Conservation (phyloP, 768 basidiomycete genomes). For the Rossbeevera mucosa region DNA sequence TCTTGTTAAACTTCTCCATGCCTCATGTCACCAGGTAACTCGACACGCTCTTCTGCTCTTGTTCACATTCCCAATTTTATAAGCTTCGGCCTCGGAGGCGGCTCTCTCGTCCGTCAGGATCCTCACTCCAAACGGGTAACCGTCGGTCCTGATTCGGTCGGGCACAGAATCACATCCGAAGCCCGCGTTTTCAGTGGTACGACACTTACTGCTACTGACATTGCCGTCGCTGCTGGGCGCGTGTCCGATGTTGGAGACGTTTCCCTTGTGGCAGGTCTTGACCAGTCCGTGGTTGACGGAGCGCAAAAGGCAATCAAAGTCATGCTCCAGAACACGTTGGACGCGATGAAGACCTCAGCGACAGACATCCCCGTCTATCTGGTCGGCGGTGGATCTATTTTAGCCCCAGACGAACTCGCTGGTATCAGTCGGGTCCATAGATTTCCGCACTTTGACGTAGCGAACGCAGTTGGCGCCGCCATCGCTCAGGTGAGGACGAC, state of each 20-base stretch:
- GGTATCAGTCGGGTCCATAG: constrained; percentile 51
- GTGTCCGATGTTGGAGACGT: constrained; percentile 30
- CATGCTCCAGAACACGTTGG: constrained; percentile 45
- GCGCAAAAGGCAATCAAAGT: constrained; percentile 40
- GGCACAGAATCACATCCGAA: constrained; percentile 47
- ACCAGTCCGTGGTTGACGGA: constrained; percentile 25
- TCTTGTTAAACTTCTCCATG: constrained; percentile 58
- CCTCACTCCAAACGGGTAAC: constrained; percentile 36
- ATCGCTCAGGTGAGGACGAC: constrained; percentile 32
- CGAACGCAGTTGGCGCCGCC: constrained; percentile 60
- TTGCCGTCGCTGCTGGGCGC: constrained; percentile 41
- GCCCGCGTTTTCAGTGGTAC: constrained; percentile 53
- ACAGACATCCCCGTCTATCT: constrained; percentile 54
- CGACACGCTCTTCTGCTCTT: constrained; percentile 1
- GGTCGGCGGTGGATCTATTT: constrained; percentile 63
- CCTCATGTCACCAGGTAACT: constrained; percentile 44
- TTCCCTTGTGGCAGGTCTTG: constrained; percentile 20
- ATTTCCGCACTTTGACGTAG: constrained; percentile 50
- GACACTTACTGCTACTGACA: constrained; percentile 57
- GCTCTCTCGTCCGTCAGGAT: constrained; percentile 44
- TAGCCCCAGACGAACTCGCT: constrained; percentile 46
- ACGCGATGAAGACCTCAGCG: constrained; percentile 61
- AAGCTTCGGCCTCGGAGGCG: constrained; percentile 65
- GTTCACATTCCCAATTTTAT: constrained; percentile 4
- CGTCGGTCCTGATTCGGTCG: constrained; percentile 64